Percentiles rank a stretch among this genome's conserved stretches.
These are phyloP conservation scores for Hypoxylon intermedium DNA, from an alignment of 495 filamentous ascomycete genomes.

Conservation along the genomic window DNA sequence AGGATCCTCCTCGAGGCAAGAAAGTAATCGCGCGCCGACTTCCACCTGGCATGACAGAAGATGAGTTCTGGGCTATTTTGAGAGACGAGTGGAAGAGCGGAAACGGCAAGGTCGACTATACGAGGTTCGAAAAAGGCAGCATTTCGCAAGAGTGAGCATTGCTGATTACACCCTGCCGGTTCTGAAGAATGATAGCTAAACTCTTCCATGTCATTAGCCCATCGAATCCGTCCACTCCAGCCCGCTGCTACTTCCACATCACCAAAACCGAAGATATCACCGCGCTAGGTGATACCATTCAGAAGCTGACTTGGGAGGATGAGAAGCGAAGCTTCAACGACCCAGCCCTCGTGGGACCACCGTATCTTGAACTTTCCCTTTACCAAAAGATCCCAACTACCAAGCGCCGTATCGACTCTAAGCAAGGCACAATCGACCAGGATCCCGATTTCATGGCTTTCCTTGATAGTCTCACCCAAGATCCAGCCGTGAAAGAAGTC, in stretches of 20 bases:
- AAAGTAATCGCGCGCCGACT: conserved; percentile 88
- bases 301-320: conserved; percentile 71
- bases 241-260: conserved; percentile 80
- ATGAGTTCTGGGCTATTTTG: conserved; percentile 74
- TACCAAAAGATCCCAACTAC: conserved; percentile 77
- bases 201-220: conserved; percentile 58
- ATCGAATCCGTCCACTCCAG: conserved; percentile 76
- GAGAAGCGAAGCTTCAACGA: conserved; percentile 73
- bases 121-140: conserved; percentile 79
- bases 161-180: neutral
- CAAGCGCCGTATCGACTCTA: conserved; percentile 76
- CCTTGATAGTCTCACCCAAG: conserved; percentile 83
- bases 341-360: conserved; percentile 72
- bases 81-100: conserved; percentile 85
- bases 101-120: conserved; percentile 83
- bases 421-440: conserved; percentile 94
- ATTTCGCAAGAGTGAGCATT: conserved; percentile 82
- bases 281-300: conserved; percentile 70
- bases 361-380: conserved; percentile 78
- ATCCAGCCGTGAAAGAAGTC: conserved; percentile 59
- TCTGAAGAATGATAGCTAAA: conserved; percentile 4
- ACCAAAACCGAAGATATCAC: conserved; percentile 64
- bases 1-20: conserved; percentile 67
- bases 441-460: conserved; percentile 95
- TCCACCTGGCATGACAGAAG: conserved; percentile 82